These are phyloP conservation scores for Syzygium oleosum DNA, from an alignment of 345 rosid genomes.

Conservation along the genomic window DNA sequence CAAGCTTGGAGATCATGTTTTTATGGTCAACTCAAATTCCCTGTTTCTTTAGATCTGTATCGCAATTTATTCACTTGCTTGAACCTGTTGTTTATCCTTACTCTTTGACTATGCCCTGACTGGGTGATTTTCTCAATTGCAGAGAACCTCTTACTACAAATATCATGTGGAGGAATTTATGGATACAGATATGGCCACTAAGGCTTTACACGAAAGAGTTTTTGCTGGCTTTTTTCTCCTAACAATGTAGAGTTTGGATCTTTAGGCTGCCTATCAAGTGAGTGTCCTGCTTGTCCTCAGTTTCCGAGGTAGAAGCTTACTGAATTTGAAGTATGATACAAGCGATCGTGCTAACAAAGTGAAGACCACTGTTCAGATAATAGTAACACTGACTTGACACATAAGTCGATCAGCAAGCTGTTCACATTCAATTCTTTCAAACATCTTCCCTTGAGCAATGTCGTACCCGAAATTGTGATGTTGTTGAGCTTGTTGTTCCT, in stretches of 20 bases:
- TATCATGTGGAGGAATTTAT: conserved; percentile 88
- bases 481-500: too few relatives aligned
- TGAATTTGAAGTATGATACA: conserved; percentile 25
- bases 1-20: too few relatives aligned
- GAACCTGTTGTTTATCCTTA: background rate
- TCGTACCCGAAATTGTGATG: too few relatives aligned
- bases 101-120: background rate
- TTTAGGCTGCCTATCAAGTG: conserved; percentile 78
- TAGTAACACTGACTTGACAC: too few relatives aligned
- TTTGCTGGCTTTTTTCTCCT: background rate
- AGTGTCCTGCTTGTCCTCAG: conserved; percentile 57
- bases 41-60: too few relatives aligned
- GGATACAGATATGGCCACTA: conserved; percentile 45
- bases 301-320: conserved; percentile 51
- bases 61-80: too few relatives aligned
- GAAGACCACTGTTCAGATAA: conserved; percentile 27
- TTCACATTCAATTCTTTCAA: too few relatives aligned
- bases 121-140: conserved; percentile 4
- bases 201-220: background rate
- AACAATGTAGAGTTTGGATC: background rate
- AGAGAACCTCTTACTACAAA: conserved; percentile 94
- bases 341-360: conserved; percentile 34
- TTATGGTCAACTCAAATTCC: too few relatives aligned
- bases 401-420: too few relatives aligned
- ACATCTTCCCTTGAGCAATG: too few relatives aligned